Percentiles rank a stretch among this genome's conserved stretches.
phyloP scores from a whole-genome alignment of 2,329 filamentous ascomycete genomes.

The Verticillium dahliae region DNA sequence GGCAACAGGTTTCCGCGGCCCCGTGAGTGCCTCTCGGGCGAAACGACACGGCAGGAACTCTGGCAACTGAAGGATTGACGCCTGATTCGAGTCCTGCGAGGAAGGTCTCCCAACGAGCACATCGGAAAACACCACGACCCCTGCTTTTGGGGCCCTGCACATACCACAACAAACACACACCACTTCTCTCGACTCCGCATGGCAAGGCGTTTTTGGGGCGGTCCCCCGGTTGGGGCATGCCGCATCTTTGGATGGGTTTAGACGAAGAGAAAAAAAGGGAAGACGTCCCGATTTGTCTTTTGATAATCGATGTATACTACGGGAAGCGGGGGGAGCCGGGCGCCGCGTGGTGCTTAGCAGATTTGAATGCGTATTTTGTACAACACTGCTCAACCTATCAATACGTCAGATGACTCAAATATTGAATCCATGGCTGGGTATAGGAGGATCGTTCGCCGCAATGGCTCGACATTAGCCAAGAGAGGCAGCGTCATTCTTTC shows the following conservation, averaged over 20 bases:
- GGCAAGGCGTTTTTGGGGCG: constrained; percentile 12
- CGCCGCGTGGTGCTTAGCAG: neutral
- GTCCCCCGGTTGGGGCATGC: neutral
- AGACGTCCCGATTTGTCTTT: neutral
- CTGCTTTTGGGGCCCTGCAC: neutral
- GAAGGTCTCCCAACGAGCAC: neutral
- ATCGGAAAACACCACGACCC: neutral
- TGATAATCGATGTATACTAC: constrained; percentile 2
- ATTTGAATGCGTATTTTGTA: neutral
- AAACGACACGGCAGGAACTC: constrained; percentile 12
- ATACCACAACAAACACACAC: neutral
- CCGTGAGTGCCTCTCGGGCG: neutral
- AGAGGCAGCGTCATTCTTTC: too few species aligned
- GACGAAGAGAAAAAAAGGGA: neutral
- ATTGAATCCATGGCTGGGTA: too few species aligned
- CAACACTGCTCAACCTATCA: neutral
- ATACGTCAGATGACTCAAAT: too few species aligned
- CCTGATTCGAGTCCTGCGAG: neutral
- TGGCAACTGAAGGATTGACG: too few species aligned
- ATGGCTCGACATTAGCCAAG: neutral
- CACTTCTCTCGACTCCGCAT: constrained; percentile 15
- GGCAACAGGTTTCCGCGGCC: too few species aligned
- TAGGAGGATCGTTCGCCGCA: neutral
- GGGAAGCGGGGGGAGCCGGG: neutral
- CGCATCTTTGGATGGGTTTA: constrained; percentile 2